Evolutionary conservation across 2,329 filamentous ascomycete genomes (phyloP), one percentile per base, ranked within the genome.

Genomic region (Alternaria dauci): DNA sequence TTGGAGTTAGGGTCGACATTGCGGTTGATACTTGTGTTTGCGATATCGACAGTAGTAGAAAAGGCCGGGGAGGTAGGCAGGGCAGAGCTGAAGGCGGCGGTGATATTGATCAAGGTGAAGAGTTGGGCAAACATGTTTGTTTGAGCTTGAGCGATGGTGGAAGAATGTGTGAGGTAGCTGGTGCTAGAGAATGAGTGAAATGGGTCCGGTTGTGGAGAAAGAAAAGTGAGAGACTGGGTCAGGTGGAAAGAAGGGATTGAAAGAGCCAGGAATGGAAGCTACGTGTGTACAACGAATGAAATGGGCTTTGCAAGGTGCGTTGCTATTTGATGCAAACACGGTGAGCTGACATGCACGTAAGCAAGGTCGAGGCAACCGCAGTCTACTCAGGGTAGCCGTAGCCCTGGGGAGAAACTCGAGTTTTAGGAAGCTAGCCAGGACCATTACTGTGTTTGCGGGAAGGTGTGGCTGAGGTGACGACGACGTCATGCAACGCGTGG

Each of bases 391-490:
- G 28, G 18, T 12, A 36, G 30, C 9, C 9, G 18, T 14, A 18
- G 2, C 30, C 11, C 18, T 23, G 2, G 18, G 9, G 4, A 14
- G n/a, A 39, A 0, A 8, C 16, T 11, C 3, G 9, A 38, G 20
- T 1, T 4, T 1, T 4, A 11, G 0, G 11, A 30, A 9, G 1
- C 28, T 30, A 9, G 11, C 9, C 28, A 8, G 28, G 8, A 3
- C 26, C n/a, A 5, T 32, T 14, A n/a, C 26, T 4, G 28, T 47
- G 18, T n/a, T 11, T 7, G 46, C 14, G 30, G 12, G 28, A 34
- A 48, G 44, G 44, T 5, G 44, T 2, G 44, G 12, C 11, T 34
- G 28, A 3, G n/a, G 11, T 8, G 28, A 18, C 4, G 14, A 16
- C 46, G 4, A 9, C 1, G 7, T 48, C 14, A 14, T 3, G 30